Evolutionary conservation across 2,329 filamentous ascomycete genomes (phyloP).

Genomic region (Alternaria sp.): DNA sequence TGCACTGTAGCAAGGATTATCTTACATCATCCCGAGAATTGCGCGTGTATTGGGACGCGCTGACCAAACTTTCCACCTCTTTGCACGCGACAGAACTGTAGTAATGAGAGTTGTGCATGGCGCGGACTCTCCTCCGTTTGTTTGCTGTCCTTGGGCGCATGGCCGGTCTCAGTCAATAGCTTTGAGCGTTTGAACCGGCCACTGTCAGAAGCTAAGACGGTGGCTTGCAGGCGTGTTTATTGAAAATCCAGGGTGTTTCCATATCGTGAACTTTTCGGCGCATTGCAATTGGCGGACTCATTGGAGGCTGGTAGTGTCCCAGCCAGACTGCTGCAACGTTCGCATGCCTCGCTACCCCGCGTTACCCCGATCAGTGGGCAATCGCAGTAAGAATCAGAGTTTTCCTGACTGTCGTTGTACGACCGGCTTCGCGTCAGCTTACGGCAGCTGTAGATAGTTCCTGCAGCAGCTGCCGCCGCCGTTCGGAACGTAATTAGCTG

Average conservation of each 20-base stretch:
- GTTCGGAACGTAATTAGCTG: constrained; percentile 14
- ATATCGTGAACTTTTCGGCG: constrained; percentile 4
- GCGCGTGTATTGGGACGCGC: background rate
- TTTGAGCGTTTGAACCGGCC: background rate
- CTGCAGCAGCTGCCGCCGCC: constrained; percentile 36
- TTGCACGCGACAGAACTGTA: background rate
- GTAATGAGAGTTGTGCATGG: background rate
- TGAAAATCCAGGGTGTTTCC: constrained; percentile 33
- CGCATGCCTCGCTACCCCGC: constrained; percentile 15
- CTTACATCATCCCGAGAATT: background rate
- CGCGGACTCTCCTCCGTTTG: background rate
- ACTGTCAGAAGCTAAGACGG: constrained; percentile 11
- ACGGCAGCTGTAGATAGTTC: constrained; percentile 19
- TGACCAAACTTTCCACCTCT: background rate
- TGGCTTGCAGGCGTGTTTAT: constrained; percentile 35
- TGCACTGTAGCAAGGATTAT: background rate
- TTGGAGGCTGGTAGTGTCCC: constrained; percentile 14
- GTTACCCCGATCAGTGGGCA: background rate
- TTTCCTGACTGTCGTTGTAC: background rate
- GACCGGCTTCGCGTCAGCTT: background rate
- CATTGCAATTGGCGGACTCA: constrained; percentile 2
- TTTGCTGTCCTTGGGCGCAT: background rate
- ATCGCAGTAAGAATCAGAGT: background rate
- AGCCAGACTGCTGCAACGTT: constrained; percentile 10
- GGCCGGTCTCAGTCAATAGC: background rate